Evolutionary conservation across 805 yeast species (phyloP).

Genomic region (Metschnikowia shivogae): DNA sequence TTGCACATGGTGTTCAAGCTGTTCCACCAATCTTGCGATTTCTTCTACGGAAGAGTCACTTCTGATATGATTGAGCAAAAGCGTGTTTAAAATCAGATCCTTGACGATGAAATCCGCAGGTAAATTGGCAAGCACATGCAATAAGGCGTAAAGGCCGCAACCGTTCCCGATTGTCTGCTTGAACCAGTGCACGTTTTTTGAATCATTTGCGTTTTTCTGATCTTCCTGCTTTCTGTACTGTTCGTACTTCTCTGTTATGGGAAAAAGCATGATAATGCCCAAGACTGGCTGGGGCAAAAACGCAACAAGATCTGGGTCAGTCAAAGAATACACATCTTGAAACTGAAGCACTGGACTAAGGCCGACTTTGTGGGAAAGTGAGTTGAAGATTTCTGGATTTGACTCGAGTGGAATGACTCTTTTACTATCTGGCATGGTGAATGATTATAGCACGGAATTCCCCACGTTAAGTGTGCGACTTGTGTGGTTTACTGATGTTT

Average conservation of each 20-base stretch:
- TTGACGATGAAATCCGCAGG: slow-evolving; percentile 43
- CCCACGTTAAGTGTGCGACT: neutral
- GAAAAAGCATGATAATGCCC: slow-evolving; percentile 78
- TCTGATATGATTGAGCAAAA: slow-evolving; percentile 22
- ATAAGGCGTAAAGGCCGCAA: slow-evolving; percentile 86
- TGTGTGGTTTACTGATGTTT: slow-evolving; percentile 2
- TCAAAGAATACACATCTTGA: slow-evolving; percentile 79
- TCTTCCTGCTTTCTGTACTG: slow-evolving; percentile 42
- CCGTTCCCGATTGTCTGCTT: slow-evolving; percentile 83
- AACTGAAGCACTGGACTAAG: slow-evolving; percentile 56
- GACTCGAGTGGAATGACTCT: slow-evolving; percentile 83
- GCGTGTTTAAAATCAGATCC: slow-evolving; percentile 28
- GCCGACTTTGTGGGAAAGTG: slow-evolving; percentile 66
- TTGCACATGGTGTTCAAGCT: slow-evolving; percentile 38
- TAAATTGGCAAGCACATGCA: slow-evolving; percentile 54
- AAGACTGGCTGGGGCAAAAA: slow-evolving; percentile 78
- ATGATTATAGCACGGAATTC: neutral
- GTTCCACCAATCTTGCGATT: slow-evolving; percentile 42
- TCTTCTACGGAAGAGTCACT: slow-evolving; percentile 25
- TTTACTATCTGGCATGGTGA: slow-evolving; percentile 15
- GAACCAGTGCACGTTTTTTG: slow-evolving; percentile 59
- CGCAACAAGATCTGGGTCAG: slow-evolving; percentile 74
- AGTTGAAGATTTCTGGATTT: slow-evolving; percentile 78
- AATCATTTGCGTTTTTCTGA: slow-evolving; percentile 23
- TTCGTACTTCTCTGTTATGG: slow-evolving; percentile 65